Base-by-base conservation (phyloP, 306 rosid species). In the Prunus davidiana region DNA sequence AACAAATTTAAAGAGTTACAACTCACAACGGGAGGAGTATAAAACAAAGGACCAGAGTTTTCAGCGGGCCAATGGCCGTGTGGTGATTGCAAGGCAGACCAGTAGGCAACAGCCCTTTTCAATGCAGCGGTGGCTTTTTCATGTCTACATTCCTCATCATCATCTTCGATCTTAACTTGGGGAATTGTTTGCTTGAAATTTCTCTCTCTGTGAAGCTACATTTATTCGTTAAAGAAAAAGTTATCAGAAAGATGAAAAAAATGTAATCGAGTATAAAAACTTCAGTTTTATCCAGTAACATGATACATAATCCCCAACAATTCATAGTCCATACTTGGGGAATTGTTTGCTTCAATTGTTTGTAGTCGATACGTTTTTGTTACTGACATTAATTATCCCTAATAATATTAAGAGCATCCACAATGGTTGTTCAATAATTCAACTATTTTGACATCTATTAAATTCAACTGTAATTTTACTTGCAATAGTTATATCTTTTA, bases 31-130 rank as follows among this genome's bases (percentile, higher is more conserved):
- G 93, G 93, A 30, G 93, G 94, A 54, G 76, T 77, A 65, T 62
- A 89, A 76, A 86, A 90, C 80, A 90, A 74, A 58, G 88, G 88
- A 4, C 97, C 97, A 0, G 96, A 77, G 75, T 69, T 77, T 74
- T 87, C 82, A 55, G 98, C 91, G 16, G 98, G 98, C 98, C 98
- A 93, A 61, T 93, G 98, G 49, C 98, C 98, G 60, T 90, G 88
- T 10, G 77, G 84, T 5, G 94, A 77, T 47, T 93, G 98, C 78
- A 90, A 55, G 18, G 88, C 86, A 0, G 92, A 79, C 27, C 82
- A 57, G 64, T 77, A 87, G 69, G 63, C 81, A 0, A 84, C 83
- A 0, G 84, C 90, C 65, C 96, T 90, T 65, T 25, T 86, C 62
- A 90, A 4, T 0, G 91, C 28, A 0, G 14, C 15, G 0, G 80